Base-by-base conservation (phyloP, 129 eudicot genomes). In the Silybum marianum region DNA sequence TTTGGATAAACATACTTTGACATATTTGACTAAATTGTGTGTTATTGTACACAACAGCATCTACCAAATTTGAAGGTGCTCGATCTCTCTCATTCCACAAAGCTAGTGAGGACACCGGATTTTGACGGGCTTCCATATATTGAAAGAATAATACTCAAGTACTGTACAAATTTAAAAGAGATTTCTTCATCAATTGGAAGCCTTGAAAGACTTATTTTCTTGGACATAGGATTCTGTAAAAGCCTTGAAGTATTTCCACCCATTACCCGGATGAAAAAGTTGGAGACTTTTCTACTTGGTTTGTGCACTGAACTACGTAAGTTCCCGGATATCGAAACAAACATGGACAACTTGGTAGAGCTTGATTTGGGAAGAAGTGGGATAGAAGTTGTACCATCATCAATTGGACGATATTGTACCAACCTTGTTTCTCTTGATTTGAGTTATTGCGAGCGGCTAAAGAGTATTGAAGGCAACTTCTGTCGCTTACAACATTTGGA, bases 51-150 rank as follows among this genome's bases (percentile, higher is more conserved):
- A 54, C 65, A 16, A 54, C 21, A 54, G 65, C 65, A 54, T 54
- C 65, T 54, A 54, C 65, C 65, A 5, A 54, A 54, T 54, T 54
- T 54, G 21, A 54, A 54, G n/a, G 22, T 54, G 65, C 65, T 54
- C 9, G 9, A 54, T 8, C 22, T 54, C 21, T 4, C 7, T 5
- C 3, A 1, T 42, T 81, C 84, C 2, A 0, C 2, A 16, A 63
- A 38, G 8, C 72, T 80, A 34, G 62, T 24, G 24, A 80, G 16
- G 9, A 54, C 54, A 6, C 77, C 83, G 0, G 71, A 80, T 12
- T 79, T 79, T 70, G 28, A 74, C 8, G 48, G 69, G 21, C 28
- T 70, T 1, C 65, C 38, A 46, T 23, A 22, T 18, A 77, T 79
- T 70, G 36, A 32, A 32, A 32, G 36, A 32, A 32, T 32, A 32